Conservation (phyloP, 2,329 filamentous ascomycete genomes). For the Daldinia sp. region DNA sequence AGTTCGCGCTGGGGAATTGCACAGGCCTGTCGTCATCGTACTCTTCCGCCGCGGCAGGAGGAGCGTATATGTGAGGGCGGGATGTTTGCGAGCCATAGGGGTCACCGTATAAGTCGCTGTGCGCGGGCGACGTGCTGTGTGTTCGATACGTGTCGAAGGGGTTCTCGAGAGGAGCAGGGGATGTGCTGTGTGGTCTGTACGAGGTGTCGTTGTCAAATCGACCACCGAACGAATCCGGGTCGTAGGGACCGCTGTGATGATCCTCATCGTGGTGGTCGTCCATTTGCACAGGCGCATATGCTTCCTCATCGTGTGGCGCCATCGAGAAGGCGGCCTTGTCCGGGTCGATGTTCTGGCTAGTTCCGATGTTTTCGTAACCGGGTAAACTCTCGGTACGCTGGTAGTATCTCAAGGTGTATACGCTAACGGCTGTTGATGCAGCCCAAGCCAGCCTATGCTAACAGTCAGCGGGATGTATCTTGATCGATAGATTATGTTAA, state of each 20-base stretch:
- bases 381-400: conserved; percentile 68
- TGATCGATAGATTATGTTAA: not conserved
- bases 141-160: conserved; percentile 56
- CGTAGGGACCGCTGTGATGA: conserved; percentile 44
- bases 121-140: conserved; percentile 46
- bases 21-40: conserved; percentile 58
- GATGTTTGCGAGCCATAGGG: conserved; percentile 42
- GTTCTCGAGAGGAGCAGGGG: conserved; percentile 44
- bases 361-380: conserved; percentile 62
- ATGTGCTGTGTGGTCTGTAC: conserved; percentile 53
- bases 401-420: conserved; percentile 69
- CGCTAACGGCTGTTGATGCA: conserved; percentile 62
- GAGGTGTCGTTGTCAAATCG: conserved; percentile 61
- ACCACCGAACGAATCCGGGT: conserved; percentile 46
- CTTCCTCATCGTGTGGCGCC: conserved; percentile 71
- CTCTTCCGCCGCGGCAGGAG: conserved; percentile 52
- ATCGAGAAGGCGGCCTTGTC: conserved; percentile 75
- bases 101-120: conserved; percentile 42
- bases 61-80: conserved; percentile 49
- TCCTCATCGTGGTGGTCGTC: conserved; percentile 60
- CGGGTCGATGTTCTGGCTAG: conserved; percentile 66
- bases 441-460: conserved; percentile 62
- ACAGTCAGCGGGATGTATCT: conserved; percentile 3
- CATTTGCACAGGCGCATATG: conserved; percentile 68
- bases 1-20: conserved; percentile 66